phyloP scores from a whole-genome alignment of 2,329 filamentous ascomycete genomes.

The Diplodia scrobiculata region DNA sequence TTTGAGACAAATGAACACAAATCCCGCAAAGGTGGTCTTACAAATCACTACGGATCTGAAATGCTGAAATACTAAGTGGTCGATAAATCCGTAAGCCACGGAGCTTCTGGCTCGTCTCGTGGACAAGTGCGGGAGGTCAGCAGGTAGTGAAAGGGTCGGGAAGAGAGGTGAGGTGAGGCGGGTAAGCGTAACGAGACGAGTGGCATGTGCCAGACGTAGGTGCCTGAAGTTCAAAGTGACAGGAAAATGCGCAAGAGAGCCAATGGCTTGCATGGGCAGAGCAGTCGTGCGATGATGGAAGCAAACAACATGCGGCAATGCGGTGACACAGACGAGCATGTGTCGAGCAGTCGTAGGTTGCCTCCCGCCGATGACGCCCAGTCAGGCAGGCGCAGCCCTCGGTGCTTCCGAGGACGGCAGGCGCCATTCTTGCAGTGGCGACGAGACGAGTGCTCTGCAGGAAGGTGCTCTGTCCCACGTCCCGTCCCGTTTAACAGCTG shows the following conservation, averaged over 20 bases:
- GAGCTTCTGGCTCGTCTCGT: background rate
- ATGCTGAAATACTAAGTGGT: too few species aligned
- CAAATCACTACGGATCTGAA: too few species aligned
- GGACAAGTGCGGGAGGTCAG: background rate
- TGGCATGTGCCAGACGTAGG: background rate
- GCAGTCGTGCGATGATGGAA: constrained; percentile 2
- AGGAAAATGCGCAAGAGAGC: background rate
- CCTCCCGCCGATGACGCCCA: background rate
- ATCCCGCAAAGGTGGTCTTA: too few species aligned
- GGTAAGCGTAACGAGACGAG: background rate
- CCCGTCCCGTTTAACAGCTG: background rate
- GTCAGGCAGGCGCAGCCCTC: background rate
- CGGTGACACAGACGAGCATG: constrained; percentile 13
- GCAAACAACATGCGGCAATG: constrained; percentile 4
- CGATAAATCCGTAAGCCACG: too few species aligned
- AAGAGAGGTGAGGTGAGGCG: too few species aligned
- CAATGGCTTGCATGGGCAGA: background rate
- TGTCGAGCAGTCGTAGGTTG: constrained; percentile 14
- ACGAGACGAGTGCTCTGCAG: background rate
- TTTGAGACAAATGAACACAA: too few species aligned
- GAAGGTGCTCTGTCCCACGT: background rate
- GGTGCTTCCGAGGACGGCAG: background rate
- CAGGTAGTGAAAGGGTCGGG: background rate
- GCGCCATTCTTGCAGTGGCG: background rate
- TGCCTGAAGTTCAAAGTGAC: background rate